These are phyloP conservation scores for Verbascum thapsus DNA, from an alignment of 257 asterid genomes.

Conservation along the genomic window DNA sequence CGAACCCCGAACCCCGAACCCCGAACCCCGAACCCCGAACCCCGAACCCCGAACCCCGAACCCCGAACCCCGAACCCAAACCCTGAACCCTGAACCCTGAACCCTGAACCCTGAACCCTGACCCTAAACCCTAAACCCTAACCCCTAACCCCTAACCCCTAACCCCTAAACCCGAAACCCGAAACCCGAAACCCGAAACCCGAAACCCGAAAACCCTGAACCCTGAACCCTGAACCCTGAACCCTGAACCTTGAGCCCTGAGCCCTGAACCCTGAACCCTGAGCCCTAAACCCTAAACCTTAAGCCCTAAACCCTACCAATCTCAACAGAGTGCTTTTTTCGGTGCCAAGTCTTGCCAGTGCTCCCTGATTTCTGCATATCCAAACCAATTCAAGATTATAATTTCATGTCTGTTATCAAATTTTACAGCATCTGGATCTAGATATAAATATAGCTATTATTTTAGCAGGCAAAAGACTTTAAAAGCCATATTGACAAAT, in stretches of 20 bases:
- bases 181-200: too few relatives aligned
- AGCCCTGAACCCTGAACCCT: constrained; percentile 5
- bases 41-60: constrained; percentile 3
- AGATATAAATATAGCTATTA: not conserved
- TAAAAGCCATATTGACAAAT: not conserved
- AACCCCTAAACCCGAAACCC: not conserved
- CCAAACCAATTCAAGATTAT: constrained; percentile 15
- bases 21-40: not conserved
- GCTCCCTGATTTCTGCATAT: constrained; percentile 59
- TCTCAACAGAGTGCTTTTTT: constrained; percentile 82
- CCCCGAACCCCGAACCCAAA: not conserved
- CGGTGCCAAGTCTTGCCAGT: constrained; percentile 76
- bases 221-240: constrained; percentile 12
- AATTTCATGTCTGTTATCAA: constrained; percentile 21
- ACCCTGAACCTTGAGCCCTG: not conserved
- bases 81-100: not conserved
- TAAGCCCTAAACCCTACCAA: constrained; percentile 37
- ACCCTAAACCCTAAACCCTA: constrained; percentile 9
- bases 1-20: constrained; percentile 2
- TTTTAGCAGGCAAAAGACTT: not conserved
- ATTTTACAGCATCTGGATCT: constrained; percentile 9
- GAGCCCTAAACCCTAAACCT: constrained; percentile 5
- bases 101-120: constrained; percentile 2
- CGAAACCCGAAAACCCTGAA: constrained; percentile 9
- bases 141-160: constrained; percentile 3